Conservation (phyloP, 495 filamentous ascomycete species). For the Penicillium simplicissimum region DNA sequence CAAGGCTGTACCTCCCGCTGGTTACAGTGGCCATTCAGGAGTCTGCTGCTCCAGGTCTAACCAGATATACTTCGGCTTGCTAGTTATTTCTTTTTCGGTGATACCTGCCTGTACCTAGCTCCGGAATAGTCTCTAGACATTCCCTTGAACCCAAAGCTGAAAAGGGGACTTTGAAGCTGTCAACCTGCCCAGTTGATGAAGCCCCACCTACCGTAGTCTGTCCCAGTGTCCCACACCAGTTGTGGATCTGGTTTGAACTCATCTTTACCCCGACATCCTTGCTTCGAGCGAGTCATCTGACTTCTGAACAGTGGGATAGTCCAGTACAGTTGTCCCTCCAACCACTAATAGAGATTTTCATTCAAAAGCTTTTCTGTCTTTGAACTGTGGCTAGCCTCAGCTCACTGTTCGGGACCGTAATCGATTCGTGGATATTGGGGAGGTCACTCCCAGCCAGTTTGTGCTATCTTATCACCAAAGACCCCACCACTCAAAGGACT, state of each 20-base stretch:
- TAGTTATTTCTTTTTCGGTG: no score
- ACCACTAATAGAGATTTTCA: not conserved
- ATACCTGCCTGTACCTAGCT: no score
- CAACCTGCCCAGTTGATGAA: no score
- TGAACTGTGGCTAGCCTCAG: not conserved
- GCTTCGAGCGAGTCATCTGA: not conserved
- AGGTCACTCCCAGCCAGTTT: constrained; percentile 9
- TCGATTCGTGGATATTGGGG: constrained; percentile 11
- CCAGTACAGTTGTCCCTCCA: not conserved
- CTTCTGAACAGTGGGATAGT: not conserved
- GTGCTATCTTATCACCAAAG: constrained; percentile 22
- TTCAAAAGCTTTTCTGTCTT: not conserved
- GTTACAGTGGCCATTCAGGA: no score
- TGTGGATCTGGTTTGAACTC: not conserved
- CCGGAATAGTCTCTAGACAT: no score
- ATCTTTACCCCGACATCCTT: not conserved
- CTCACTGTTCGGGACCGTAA: not conserved
- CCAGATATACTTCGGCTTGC: no score
- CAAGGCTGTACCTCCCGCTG: no score
- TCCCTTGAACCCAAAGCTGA: no score
- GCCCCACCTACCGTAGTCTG: no score
- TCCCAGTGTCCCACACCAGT: no score
- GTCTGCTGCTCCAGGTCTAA: no score
- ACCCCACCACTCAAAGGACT: constrained; percentile 15
- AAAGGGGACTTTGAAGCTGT: no score